These are phyloP conservation scores for Diplodia corticola DNA, from an alignment of 2,329 filamentous ascomycete genomes.

Conservation along the genomic window DNA sequence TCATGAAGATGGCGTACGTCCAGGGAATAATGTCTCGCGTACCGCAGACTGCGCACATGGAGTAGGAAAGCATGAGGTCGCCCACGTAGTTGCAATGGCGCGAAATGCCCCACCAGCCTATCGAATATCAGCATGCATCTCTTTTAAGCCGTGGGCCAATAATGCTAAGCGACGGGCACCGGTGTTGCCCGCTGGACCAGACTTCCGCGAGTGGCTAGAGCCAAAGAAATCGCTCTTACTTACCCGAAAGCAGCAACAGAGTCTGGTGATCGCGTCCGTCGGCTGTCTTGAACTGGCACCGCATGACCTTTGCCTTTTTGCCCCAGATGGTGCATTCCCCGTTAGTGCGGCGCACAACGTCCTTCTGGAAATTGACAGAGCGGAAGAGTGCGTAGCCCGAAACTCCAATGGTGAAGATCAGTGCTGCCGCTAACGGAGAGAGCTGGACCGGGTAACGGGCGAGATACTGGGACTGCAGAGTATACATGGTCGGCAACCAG, in stretches of 20 bases:
- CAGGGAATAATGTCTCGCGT: constrained; percentile 44
- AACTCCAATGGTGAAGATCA: constrained; percentile 36
- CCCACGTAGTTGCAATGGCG: constrained; percentile 47
- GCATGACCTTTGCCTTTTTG: constrained; percentile 41
- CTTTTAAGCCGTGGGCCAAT: background rate
- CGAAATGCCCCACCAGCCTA: constrained; percentile 45
- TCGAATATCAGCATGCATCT: background rate
- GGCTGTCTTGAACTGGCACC: constrained; percentile 43
- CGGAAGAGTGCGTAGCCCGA: constrained; percentile 49
- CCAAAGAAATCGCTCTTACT: background rate
- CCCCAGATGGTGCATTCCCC: constrained; percentile 50
- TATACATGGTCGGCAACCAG: constrained; percentile 51
- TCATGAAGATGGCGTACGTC: constrained; percentile 51
- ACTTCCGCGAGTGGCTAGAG: background rate
- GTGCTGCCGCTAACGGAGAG: constrained; percentile 29
- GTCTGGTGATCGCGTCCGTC: constrained; percentile 41
- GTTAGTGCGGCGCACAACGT: constrained; percentile 42
- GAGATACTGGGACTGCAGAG: constrained; percentile 51
- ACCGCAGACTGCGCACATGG: constrained; percentile 47
- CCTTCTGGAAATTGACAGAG: constrained; percentile 50
- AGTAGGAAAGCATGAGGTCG: constrained; percentile 43
- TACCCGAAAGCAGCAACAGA: constrained; percentile 41
- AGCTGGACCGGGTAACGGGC: constrained; percentile 44
- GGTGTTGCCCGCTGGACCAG: background rate
- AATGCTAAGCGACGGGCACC: background rate